phyloP scores from a whole-genome alignment of 495 filamentous ascomycete species.

The Aspergillus egyptiacus region DNA sequence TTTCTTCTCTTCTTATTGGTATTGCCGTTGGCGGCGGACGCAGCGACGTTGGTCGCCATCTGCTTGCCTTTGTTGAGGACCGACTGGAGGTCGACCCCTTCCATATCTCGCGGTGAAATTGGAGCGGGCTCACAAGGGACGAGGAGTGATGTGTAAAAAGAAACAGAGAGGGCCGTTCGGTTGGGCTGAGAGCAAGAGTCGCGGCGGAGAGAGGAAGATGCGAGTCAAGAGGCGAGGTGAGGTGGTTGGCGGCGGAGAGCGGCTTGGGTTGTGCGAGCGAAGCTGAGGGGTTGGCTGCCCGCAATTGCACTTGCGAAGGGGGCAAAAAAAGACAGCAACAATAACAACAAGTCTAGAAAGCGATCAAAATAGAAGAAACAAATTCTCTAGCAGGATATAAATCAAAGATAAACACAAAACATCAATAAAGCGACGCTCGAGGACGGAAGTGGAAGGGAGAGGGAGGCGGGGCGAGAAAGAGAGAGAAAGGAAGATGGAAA shows the following conservation, averaged over 20 bases:
- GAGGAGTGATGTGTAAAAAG: slow-evolving; percentile 8
- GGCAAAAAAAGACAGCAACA: not conserved
- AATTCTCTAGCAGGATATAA: not conserved
- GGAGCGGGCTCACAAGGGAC: slow-evolving; percentile 7
- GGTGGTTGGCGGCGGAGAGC: slow-evolving; percentile 11
- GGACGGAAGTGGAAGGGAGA: not conserved
- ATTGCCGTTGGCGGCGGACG: slow-evolving; percentile 59
- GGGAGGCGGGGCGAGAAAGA: not conserved
- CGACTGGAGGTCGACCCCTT: slow-evolving; percentile 66
- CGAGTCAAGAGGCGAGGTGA: not conserved
- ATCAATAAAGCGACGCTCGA: not conserved
- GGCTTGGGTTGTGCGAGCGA: slow-evolving; percentile 15
- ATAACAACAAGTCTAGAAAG: slow-evolving; percentile 1
- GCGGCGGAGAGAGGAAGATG: slow-evolving; percentile 10
- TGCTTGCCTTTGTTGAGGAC: slow-evolving; percentile 76
- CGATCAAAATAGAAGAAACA: not conserved
- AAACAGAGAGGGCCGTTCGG: slow-evolving; percentile 1
- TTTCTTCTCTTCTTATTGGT: slow-evolving; percentile 78
- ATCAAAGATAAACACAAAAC: slow-evolving; percentile 1
- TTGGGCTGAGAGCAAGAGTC: slow-evolving; percentile 15
- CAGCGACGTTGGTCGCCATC: slow-evolving; percentile 51
- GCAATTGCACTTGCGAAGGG: too few species aligned
- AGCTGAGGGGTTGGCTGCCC: slow-evolving; percentile 16
- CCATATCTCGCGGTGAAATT: slow-evolving; percentile 48
- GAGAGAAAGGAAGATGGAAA: slow-evolving; percentile 1